These are phyloP conservation scores for Cladosporium sp. DNA, from an alignment of 2,329 filamentous ascomycete species.

Conservation along the genomic window DNA sequence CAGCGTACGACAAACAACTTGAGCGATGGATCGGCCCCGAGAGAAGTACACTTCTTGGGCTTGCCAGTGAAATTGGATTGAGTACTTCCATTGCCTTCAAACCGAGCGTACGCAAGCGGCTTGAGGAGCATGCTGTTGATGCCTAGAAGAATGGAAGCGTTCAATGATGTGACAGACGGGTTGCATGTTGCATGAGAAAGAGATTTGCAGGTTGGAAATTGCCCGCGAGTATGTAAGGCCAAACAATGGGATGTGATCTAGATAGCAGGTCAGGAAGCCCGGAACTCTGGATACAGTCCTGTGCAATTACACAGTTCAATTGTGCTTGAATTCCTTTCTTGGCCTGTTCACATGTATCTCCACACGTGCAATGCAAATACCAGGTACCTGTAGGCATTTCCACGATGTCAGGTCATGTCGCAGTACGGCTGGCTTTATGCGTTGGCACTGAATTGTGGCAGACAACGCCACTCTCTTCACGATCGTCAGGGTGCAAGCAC, in stretches of 20 bases:
- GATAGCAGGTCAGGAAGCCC: neutral
- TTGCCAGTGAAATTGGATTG: neutral
- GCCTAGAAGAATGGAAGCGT: neutral
- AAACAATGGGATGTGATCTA: neutral
- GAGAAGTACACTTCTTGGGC: neutral
- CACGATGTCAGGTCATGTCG: neutral
- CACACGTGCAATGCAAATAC: neutral
- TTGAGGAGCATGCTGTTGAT: neutral
- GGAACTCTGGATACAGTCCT: neutral
- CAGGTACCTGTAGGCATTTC: neutral
- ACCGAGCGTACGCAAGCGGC: too few species aligned
- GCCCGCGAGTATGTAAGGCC: neutral
- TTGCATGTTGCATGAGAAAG: neutral
- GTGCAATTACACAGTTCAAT: neutral
- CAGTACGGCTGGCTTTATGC: neutral
- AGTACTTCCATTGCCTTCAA: neutral
- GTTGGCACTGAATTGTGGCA: neutral
- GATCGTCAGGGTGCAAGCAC: neutral
- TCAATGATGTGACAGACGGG: neutral
- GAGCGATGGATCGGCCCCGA: neutral
- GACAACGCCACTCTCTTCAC: neutral
- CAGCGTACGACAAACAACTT: neutral
- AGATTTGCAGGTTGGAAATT: neutral
- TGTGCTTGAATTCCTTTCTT: neutral
- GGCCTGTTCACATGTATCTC: neutral